phyloP scores from a whole-genome alignment of 352 stramenopile species.

The Phytophthora rubi region DNA sequence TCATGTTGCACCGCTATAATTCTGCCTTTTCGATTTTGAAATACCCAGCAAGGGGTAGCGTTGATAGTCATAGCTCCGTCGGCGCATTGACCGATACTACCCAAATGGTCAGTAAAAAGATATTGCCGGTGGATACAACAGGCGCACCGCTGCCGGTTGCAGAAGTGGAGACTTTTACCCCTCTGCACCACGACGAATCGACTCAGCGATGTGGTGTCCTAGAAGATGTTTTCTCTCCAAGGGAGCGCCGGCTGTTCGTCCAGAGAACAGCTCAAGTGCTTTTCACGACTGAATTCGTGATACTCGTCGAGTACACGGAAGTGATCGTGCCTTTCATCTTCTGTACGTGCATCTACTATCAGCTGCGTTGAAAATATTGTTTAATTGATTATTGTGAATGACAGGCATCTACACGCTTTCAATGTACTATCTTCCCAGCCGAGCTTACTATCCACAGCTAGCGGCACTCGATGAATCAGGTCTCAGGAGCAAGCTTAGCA shows the following conservation, averaged over 20 bases:
- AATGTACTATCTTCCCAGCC: neutral
- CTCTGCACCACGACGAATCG: constrained; percentile 3
- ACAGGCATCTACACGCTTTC: neutral
- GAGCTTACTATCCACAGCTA: neutral
- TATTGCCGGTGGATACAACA: constrained; percentile 1
- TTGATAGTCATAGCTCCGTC: neutral
- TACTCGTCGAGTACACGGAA: constrained; percentile 39
- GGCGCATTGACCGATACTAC: neutral
- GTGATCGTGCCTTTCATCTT: constrained; percentile 36
- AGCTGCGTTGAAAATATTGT: neutral
- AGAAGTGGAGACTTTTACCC: neutral
- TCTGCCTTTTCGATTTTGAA: constrained; percentile 3
- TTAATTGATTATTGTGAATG: neutral
- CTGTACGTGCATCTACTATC: constrained; percentile 9
- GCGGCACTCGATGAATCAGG: neutral
- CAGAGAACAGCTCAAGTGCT: constrained; percentile 23
- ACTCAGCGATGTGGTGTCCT: neutral
- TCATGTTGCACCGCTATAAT: constrained; percentile 4
- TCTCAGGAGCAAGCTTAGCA: neutral
- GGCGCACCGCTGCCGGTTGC: neutral
- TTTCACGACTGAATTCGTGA: constrained; percentile 36
- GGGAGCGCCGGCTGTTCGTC: constrained; percentile 9
- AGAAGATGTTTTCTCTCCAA: constrained; percentile 1
- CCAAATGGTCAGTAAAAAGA: neutral
- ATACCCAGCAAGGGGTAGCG: neutral